Conservation (phyloP, 192 early-diverging fungal species). For the Coemansia pectinata region DNA sequence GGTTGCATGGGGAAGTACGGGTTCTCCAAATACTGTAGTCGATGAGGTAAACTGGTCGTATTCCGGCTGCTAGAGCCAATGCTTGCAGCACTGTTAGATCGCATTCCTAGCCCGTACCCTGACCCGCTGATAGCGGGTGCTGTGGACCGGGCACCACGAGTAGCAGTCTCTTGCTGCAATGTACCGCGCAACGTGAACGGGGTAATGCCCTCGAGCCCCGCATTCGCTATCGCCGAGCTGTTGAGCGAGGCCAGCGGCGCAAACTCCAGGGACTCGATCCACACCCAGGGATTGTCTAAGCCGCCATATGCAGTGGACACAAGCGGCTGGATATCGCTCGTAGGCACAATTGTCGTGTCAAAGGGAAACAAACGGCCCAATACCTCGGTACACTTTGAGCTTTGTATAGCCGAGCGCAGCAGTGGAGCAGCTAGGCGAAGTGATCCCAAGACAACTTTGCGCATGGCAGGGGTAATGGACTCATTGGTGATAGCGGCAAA, state of each 20-base stretch:
- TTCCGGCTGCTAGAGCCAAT: not conserved
- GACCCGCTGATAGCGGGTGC: too few species aligned
- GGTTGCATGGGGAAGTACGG: slow-evolving; percentile 48
- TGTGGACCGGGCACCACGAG: not conserved
- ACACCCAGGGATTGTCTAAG: slow-evolving; percentile 47
- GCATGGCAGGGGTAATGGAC: slow-evolving; percentile 33
- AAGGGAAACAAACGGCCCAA: slow-evolving; percentile 46
- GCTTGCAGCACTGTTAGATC: not conserved
- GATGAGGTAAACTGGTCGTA: slow-evolving; percentile 5
- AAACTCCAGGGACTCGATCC: slow-evolving; percentile 48
- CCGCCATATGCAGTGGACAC: not conserved
- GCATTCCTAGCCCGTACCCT: slow-evolving; percentile 1
- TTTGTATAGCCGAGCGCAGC: slow-evolving; percentile 7
- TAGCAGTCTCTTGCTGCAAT: slow-evolving; percentile 31
- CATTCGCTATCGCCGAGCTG: slow-evolving; percentile 5
- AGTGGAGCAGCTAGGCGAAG: slow-evolving; percentile 29
- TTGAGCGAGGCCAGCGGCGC: slow-evolving; percentile 20
- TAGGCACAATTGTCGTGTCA: slow-evolving; percentile 22
- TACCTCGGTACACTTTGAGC: slow-evolving; percentile 7
- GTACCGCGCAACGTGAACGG: slow-evolving; percentile 50
- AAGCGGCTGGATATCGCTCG: slow-evolving; percentile 21
- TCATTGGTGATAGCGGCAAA: slow-evolving; percentile 46
- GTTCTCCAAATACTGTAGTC: slow-evolving; percentile 43
- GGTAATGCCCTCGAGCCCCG: slow-evolving; percentile 49
- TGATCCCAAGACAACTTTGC: slow-evolving; percentile 32